Conservation (phyloP, 2,329 filamentous ascomycete species). For the Fusarium graminum region DNA sequence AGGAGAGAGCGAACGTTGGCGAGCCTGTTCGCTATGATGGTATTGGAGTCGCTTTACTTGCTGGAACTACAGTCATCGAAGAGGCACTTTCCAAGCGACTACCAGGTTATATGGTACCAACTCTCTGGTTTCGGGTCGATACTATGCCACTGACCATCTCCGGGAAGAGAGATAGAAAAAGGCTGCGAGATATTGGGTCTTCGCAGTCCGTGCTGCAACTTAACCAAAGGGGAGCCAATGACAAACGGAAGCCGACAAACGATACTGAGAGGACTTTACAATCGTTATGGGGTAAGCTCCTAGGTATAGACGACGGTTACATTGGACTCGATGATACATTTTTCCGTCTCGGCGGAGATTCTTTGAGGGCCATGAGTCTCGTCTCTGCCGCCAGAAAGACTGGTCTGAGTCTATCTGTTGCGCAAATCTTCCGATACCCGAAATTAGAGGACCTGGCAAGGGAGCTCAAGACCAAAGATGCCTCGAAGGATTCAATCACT, state of each 20-base stretch:
- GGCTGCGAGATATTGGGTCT: slow-evolving; percentile 6
- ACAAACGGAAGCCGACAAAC: slow-evolving; percentile 5
- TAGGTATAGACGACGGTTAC: slow-evolving; percentile 1
- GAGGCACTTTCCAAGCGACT: not conserved
- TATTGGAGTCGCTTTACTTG: not conserved
- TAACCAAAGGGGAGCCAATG: not conserved
- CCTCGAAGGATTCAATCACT: not conserved
- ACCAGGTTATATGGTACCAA: slow-evolving; percentile 20
- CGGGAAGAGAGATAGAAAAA: slow-evolving; percentile 20
- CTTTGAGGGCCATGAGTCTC: slow-evolving; percentile 21
- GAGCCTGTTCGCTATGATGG: not conserved
- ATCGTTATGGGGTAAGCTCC: slow-evolving; percentile 7
- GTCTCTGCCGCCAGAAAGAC: slow-evolving; percentile 14
- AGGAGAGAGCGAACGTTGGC: not conserved
- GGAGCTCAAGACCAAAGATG: not conserved
- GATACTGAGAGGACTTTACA: slow-evolving; percentile 3
- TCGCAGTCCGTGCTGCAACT: not conserved
- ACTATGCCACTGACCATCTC: slow-evolving; percentile 10
- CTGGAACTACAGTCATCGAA: not conserved
- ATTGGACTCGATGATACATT: slow-evolving; percentile 28
- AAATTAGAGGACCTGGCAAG: slow-evolving; percentile 16
- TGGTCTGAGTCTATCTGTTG: slow-evolving; percentile 6
- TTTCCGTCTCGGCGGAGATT: slow-evolving; percentile 31
- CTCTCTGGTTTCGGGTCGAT: slow-evolving; percentile 4
- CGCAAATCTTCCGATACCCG: slow-evolving; percentile 14